Evolutionary conservation across 2,329 filamentous ascomycete species (phyloP).

Genomic region (Penicillium sp.): DNA sequence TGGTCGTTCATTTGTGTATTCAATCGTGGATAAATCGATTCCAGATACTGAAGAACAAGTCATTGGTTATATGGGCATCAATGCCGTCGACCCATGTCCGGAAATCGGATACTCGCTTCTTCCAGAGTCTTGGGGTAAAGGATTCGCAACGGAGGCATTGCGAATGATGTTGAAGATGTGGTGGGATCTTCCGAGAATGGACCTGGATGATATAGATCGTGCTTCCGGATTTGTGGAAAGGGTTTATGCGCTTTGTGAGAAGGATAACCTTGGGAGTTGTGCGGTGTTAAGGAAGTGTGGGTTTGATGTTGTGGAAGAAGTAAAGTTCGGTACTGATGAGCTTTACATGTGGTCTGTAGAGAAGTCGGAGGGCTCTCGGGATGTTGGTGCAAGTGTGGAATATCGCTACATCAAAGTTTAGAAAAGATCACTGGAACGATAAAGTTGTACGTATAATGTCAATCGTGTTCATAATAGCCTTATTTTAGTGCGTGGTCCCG

Average conservation of each 20-base stretch:
- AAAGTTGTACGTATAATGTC: background rate
- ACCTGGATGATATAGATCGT: background rate
- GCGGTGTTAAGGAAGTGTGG: conserved; percentile 27
- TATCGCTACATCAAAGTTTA: background rate
- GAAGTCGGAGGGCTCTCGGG: background rate
- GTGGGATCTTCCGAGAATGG: conserved; percentile 22
- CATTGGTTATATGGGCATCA: conserved; percentile 26
- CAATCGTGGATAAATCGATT: conserved; percentile 21
- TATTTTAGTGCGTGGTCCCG: too few species aligned
- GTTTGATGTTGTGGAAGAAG: conserved; percentile 10
- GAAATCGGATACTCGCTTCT: conserved; percentile 29
- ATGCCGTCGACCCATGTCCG: conserved; percentile 16
- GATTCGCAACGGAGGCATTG: conserved; percentile 30
- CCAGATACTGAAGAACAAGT: conserved; percentile 9
- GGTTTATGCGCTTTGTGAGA: conserved; percentile 22
- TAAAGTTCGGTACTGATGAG: conserved; percentile 9
- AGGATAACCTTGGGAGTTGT: conserved; percentile 16
- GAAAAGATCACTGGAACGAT: background rate
- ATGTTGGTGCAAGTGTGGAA: background rate
- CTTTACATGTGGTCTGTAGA: conserved; percentile 14
- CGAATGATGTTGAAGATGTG: conserved; percentile 23
- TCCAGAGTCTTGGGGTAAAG: conserved; percentile 27
- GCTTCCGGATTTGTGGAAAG: conserved; percentile 10
- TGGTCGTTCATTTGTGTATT: conserved; percentile 24
- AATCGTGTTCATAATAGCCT: too few species aligned